Conservation (phyloP, 306 rosid species). For the Dicorynia guianensis region DNA sequence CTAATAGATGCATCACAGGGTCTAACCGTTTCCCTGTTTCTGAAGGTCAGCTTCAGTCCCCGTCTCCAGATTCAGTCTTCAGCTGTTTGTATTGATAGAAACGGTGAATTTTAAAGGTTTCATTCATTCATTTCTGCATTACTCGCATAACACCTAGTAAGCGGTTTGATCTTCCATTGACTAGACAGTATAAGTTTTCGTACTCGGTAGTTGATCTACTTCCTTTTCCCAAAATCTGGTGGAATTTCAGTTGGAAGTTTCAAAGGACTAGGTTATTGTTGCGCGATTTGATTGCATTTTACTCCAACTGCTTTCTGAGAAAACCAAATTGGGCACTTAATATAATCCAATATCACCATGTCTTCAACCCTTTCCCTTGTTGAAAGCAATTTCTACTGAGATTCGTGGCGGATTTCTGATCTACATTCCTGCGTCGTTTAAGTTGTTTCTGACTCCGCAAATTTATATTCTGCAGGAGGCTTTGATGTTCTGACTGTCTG, state of each 20-base stretch:
- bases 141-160: slow-evolving; percentile 16
- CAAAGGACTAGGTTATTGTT: slow-evolving; percentile 6
- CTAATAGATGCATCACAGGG: slow-evolving; percentile 54
- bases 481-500: slow-evolving; percentile 48
- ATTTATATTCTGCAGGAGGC: slow-evolving; percentile 56
- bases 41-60: slow-evolving; percentile 48
- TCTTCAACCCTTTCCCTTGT: background rate
- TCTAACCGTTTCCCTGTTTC: slow-evolving; percentile 46
- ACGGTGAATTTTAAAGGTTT: slow-evolving; percentile 39
- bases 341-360: background rate
- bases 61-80: slow-evolving; percentile 12
- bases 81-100: slow-evolving; percentile 32
- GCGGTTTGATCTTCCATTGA: slow-evolving; percentile 34
- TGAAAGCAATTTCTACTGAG: background rate
- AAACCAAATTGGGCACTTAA: background rate
- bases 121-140: slow-evolving; percentile 11
- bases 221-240: slow-evolving; percentile 8
- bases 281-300: slow-evolving; percentile 29
- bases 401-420: slow-evolving; percentile 44
- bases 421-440: slow-evolving; percentile 30
- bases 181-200: slow-evolving; percentile 31
- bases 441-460: background rate
- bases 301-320: background rate
- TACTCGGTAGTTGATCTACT: slow-evolving; percentile 47
- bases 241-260: slow-evolving; percentile 36